A percentile compares a stretch with the other conserved stretches of the same genome.
Evolutionary conservation across 169 alveolate species (phyloP).

Genomic region (Toxoplasma gondii): DNA sequence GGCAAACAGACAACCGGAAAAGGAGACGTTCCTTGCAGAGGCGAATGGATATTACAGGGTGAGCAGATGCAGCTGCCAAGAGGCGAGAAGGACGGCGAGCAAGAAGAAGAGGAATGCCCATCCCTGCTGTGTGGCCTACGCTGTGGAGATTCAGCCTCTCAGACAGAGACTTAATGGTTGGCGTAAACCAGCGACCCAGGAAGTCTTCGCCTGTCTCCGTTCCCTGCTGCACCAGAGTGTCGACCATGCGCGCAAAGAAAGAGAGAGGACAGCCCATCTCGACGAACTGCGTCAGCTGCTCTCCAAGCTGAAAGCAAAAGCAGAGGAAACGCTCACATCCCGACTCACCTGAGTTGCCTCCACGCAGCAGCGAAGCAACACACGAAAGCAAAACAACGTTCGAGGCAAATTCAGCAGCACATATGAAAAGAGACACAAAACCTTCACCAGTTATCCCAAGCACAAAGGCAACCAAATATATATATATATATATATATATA

Average conservation of each 20-base stretch:
- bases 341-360: neutral
- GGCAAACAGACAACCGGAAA: too few relatives aligned
- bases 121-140: neutral
- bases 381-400: too few relatives aligned
- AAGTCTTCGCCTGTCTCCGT: neutral
- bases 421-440: too few relatives aligned
- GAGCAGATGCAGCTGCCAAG: too few relatives aligned
- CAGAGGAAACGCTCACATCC: neutral
- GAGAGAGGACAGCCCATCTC: slow-evolving; percentile 33
- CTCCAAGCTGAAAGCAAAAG: neutral
- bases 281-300: slow-evolving; percentile 13
- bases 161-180: neutral
- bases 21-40: too few relatives aligned
- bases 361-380: neutral
- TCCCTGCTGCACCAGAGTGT: neutral
- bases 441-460: too few relatives aligned
- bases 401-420: too few relatives aligned
- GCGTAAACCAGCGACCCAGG: neutral
- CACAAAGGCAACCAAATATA: neutral
- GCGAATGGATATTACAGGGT: too few relatives aligned
- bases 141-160: neutral
- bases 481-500: neutral
- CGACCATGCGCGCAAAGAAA: slow-evolving; percentile 12
- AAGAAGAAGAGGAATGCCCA: too few relatives aligned
- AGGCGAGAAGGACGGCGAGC: too few relatives aligned